A percentile compares a stretch with the other conserved stretches of the same genome.
phyloP scores from a whole-genome alignment of 1,284 basidiomycete species.

The Heterobasidion parviporum region DNA sequence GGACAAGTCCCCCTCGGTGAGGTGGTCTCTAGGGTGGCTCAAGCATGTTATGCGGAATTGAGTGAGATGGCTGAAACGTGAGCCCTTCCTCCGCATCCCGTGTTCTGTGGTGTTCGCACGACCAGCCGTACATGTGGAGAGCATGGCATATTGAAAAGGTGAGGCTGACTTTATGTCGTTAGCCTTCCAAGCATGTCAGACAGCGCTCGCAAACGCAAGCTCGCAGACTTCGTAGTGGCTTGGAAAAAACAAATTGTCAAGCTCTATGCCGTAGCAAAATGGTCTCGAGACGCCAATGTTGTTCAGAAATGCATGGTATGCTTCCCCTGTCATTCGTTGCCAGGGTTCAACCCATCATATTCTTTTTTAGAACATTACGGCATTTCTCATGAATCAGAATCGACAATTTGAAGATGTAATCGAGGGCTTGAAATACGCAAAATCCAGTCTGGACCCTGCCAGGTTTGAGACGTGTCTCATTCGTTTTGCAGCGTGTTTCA shows the following conservation, averaged over 20 bases:
- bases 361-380: conserved; percentile 62
- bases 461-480: conserved; percentile 31
- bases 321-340: conserved; percentile 1
- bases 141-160: no score
- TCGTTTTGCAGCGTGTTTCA: neutral
- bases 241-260: conserved; percentile 88
- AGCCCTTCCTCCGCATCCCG: conserved; percentile 19
- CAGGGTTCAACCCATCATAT: neutral
- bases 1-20: conserved; percentile 72
- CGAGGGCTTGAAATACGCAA: conserved; percentile 52
- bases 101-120: neutral
- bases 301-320: conserved; percentile 80
- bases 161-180: neutral
- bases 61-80: conserved; percentile 83
- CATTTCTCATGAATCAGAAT: conserved; percentile 79
- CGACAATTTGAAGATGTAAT: conserved; percentile 74
- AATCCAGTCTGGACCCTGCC: conserved; percentile 59
- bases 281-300: conserved; percentile 73
- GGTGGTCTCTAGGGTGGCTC: conserved; percentile 67
- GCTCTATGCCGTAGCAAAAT: conserved; percentile 77
- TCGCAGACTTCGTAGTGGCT: conserved; percentile 84
- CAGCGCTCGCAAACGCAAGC: conserved; percentile 67
- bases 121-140: no score
- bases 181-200: conserved; percentile 83
- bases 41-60: conserved; percentile 77